These are phyloP conservation scores for Medicago lupulina DNA, from an alignment of 306 rosid species.

Conservation along the genomic window DNA sequence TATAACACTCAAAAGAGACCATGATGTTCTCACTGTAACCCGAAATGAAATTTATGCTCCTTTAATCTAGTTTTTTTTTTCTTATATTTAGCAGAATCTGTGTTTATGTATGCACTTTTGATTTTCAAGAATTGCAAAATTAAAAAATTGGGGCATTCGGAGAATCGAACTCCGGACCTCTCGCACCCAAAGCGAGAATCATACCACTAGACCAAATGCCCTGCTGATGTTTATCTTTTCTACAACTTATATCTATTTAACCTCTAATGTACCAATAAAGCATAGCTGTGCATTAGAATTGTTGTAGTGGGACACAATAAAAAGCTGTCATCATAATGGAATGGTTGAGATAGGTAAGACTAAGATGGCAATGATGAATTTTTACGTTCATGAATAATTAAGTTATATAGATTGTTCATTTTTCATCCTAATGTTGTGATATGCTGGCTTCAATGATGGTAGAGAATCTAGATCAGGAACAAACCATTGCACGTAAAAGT, in stretches of 20 bases:
- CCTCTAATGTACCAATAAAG: background rate
- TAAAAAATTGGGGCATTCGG: slow-evolving; percentile 40
- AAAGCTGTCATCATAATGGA: slow-evolving; percentile 50
- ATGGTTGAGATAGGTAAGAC: background rate
- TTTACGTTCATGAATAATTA: no score
- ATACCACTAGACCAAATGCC: slow-evolving; percentile 17
- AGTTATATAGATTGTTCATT: no score
- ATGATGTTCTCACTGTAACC: no score
- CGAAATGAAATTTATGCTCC: no score
- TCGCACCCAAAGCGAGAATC: slow-evolving; percentile 44
- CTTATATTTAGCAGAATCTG: no score
- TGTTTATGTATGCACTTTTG: no score
- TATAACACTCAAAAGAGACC: no score
- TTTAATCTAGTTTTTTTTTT: no score
- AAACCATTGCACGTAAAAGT: slow-evolving; percentile 29
- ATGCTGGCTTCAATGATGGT: background rate
- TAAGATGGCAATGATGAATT: no score
- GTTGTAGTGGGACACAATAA: slow-evolving; percentile 35
- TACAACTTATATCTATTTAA: no score
- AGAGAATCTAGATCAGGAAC: background rate
- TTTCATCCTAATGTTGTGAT: background rate
- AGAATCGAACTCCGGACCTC: slow-evolving; percentile 54
- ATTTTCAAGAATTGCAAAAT: no score
- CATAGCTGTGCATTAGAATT: background rate
- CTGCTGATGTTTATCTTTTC: background rate